Base-by-base conservation (phyloP, 257 asterid genomes). In the Mentha longifolia region DNA sequence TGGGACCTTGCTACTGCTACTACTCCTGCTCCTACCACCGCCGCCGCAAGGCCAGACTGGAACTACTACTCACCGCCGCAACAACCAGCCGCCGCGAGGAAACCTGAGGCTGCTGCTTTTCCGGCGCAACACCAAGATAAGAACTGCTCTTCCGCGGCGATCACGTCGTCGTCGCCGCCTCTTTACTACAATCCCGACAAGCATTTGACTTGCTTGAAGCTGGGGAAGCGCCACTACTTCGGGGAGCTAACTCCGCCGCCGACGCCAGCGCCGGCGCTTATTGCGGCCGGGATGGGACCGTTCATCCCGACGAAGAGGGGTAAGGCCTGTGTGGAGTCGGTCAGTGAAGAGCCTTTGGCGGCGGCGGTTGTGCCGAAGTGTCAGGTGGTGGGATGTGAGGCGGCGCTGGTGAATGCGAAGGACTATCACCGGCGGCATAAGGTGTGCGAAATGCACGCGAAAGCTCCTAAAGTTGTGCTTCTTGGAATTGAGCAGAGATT, bases 311-410 rank as follows among this genome's bases (percentile, higher is more conserved):
- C 61, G 15, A 85, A 87, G 85, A 87, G 65, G 37, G 80, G 76
- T 6, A 84, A 79, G 62, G 59, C 75, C 16, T 61, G 39, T 28
- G 31, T 28, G 31, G 67, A 31, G 20, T 22, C 77, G 1, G 39
- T 2, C 39, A 7, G 39, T 1, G 39, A 5, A 35, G 39, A 7
- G 13, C 6, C 45, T 71, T 3, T 46, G 2, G 41, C 46, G 6
- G 71, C 65, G 65, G 66, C 30, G 37, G 75, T 28, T 2, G 31
- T 60, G 54, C 82, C 88, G 62, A 64, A 77, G 78, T 90, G 96
- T 37, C 91, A 88, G 85, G 96, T 90, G 78, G 92, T 83, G 71
- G 91, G 92, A 0, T 87, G 96, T 49, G 84, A 70, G 13, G 85
- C 74, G 68, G 74, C 7, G 13, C 82, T 90, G 72, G 60, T 61